These are phyloP conservation scores for Tolypocladium cylindrosporum DNA, from an alignment of 2,329 filamentous ascomycete species.

Conservation along the genomic window DNA sequence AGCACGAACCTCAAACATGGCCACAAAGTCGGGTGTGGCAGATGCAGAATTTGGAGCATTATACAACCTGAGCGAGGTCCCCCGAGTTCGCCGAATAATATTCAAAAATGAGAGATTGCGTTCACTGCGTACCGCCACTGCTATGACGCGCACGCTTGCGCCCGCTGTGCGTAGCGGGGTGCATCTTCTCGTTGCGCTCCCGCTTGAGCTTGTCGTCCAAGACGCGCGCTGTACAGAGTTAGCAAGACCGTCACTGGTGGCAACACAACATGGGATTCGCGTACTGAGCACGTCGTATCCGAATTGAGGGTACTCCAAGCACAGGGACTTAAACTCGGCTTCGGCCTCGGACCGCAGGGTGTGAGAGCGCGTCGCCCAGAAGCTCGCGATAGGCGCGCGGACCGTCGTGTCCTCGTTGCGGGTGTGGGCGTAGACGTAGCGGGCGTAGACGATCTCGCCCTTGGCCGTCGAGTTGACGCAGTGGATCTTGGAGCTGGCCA, in stretches of 20 bases:
- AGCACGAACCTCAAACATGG: not conserved
- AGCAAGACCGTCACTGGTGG: slow-evolving; percentile 6
- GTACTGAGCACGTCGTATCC: slow-evolving; percentile 83
- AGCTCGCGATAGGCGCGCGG: slow-evolving; percentile 74
- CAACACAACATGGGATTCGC: slow-evolving; percentile 14
- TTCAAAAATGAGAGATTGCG: not conserved
- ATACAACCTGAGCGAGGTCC: not conserved
- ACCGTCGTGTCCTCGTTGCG: slow-evolving; percentile 58
- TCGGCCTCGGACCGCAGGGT: slow-evolving; percentile 78
- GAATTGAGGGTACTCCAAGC: slow-evolving; percentile 84
- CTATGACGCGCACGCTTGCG: slow-evolving; percentile 50
- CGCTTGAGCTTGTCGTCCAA: slow-evolving; percentile 58
- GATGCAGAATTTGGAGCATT: not conserved
- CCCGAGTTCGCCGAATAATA: not conserved
- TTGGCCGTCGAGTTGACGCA: slow-evolving; percentile 78
- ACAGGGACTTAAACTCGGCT: slow-evolving; percentile 73
- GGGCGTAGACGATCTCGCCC: slow-evolving; percentile 85
- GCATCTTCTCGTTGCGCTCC: slow-evolving; percentile 50
- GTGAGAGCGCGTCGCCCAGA: slow-evolving; percentile 77
- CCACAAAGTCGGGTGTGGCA: too few species aligned
- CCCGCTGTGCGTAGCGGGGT: slow-evolving; percentile 36
- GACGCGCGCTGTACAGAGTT: slow-evolving; percentile 39
- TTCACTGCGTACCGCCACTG: slow-evolving; percentile 15
- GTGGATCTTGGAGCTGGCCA: slow-evolving; percentile 85
- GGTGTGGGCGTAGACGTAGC: slow-evolving; percentile 80